These are phyloP conservation scores for Gossypium schwendimanii DNA, from an alignment of 441 rosid genomes.

Conservation along the genomic window DNA sequence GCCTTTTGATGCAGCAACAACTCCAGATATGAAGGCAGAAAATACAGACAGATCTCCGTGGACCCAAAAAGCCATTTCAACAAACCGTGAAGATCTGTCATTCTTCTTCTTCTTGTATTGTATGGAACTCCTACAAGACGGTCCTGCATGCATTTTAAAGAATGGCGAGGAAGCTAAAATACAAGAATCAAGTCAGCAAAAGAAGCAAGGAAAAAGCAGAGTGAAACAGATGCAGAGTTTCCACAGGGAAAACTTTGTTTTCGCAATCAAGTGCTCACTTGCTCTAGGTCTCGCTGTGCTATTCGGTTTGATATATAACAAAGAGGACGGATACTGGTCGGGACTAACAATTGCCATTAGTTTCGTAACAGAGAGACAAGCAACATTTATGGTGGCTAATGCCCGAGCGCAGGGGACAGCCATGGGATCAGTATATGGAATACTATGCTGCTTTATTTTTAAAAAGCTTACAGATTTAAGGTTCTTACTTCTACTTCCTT, in stretches of 20 bases:
- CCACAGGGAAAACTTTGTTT: slow-evolving; percentile 31
- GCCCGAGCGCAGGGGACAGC: slow-evolving; percentile 76
- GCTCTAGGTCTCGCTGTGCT: slow-evolving; percentile 69
- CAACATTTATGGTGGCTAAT: slow-evolving; percentile 54
- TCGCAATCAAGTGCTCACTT: slow-evolving; percentile 61
- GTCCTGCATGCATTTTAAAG: slow-evolving; percentile 6
- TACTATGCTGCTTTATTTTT: slow-evolving; percentile 51
- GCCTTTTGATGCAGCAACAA: slow-evolving; percentile 28
- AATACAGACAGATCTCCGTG: slow-evolving; percentile 11
- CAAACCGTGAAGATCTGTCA: slow-evolving; percentile 38
- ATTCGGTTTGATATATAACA: slow-evolving; percentile 50
- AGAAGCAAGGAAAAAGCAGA: slow-evolving; percentile 11
- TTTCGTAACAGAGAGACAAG: slow-evolving; percentile 51
- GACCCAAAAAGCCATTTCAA: slow-evolving; percentile 22
- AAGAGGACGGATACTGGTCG: slow-evolving; percentile 61
- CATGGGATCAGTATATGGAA: slow-evolving; percentile 70
- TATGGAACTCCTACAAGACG: slow-evolving; percentile 45
- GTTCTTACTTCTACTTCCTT: slow-evolving; percentile 58
- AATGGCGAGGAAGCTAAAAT: slow-evolving; percentile 2
- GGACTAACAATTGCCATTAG: slow-evolving; percentile 72
- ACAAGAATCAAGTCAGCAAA: slow-evolving; percentile 16
- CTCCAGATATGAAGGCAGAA: slow-evolving; percentile 32
- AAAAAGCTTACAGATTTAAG: slow-evolving; percentile 31
- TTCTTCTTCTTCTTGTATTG: slow-evolving; percentile 57
- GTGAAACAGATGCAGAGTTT: slow-evolving; percentile 14